Base-by-base conservation (phyloP, 495 filamentous ascomycete species). In the Evernia prunastri region DNA sequence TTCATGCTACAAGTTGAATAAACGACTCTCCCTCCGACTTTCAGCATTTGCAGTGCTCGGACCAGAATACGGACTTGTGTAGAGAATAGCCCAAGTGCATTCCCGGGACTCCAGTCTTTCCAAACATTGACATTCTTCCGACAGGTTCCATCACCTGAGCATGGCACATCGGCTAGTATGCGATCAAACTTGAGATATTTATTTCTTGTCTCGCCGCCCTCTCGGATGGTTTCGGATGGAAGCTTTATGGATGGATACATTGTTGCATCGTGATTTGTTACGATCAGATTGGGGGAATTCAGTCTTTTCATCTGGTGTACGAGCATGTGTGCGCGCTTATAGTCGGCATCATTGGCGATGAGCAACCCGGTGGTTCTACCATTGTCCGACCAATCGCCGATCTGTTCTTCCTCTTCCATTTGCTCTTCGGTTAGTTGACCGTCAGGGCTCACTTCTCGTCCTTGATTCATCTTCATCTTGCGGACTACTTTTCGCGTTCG, bases 1-100 rank as follows among this genome's bases (percentile, higher is more conserved):
- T 97, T 98, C 88, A 98, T 89, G 74, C 90, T 95, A 79, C 94
- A 98, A 20, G 94, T 97, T 10, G 92, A 97, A 77, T 97, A 98
- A 35, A 97, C 92, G 12, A 97, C 87, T 56, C 91, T 84, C 64
- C 94, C 94, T 39, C 94, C 94, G 49, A 90, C 88, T 76, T 97
- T 97, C 27, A 97, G 80, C 90, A 98, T 92, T 77, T 98, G 95
- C 57, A 98, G 79, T 25, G 92, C 92, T 61, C 95, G 89, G 59
- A 96, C 87, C 59, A 97, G 80, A 70, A 98, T 98, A 11, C 93
- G 83, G 39, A 88, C 82, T 74, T 98, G 94, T 2, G 88, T 92
- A 25, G 84, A 72, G 73, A 96, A 86, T 17, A 98, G 82, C 18
- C 92, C 93, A 60, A 97, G 73, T 10, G 87, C 92, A 72, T 89